These are phyloP conservation scores for Pseudopithomyces chartarum DNA, from an alignment of 2,329 filamentous ascomycete species.

Conservation along the genomic window DNA sequence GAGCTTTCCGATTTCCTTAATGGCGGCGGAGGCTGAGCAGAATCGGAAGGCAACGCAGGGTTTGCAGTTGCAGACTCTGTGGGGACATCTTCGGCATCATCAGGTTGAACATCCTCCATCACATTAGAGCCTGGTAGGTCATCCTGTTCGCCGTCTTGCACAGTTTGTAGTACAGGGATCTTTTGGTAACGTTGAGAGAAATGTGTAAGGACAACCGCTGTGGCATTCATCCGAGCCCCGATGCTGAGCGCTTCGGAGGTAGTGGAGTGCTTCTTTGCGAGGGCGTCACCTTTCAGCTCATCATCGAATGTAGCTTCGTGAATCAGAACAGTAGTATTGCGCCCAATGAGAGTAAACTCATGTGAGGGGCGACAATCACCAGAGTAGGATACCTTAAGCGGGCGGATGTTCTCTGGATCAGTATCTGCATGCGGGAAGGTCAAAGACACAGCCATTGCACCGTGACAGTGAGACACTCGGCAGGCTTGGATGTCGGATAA, in stretches of 20 bases:
- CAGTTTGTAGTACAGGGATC: slow-evolving; percentile 59
- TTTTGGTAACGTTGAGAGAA: slow-evolving; percentile 95
- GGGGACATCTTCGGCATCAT: slow-evolving; percentile 24
- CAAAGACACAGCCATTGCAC: slow-evolving; percentile 75
- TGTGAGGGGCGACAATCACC: slow-evolving; percentile 82
- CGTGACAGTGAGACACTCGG: slow-evolving; percentile 77
- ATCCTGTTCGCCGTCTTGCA: slow-evolving; percentile 36
- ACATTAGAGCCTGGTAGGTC: slow-evolving; percentile 16
- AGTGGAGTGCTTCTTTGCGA: slow-evolving; percentile 89
- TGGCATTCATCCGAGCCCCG: slow-evolving; percentile 77
- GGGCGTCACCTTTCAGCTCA: slow-evolving; percentile 76
- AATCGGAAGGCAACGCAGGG: slow-evolving; percentile 11
- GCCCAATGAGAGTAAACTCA: slow-evolving; percentile 72
- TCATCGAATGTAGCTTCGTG: slow-evolving; percentile 98
- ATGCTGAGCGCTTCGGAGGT: slow-evolving; percentile 83
- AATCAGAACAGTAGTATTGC: slow-evolving; percentile 79
- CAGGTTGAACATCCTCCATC: slow-evolving; percentile 33
- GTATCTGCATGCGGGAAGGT: slow-evolving; percentile 66
- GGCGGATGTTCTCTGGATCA: slow-evolving; percentile 46
- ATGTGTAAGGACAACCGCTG: slow-evolving; percentile 84
- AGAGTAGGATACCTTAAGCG: slow-evolving; percentile 87
- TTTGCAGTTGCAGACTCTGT: slow-evolving; percentile 22
- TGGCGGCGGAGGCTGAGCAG: slow-evolving; percentile 9
- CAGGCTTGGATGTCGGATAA: slow-evolving; percentile 71
- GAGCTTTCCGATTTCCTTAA: slow-evolving; percentile 13